Evolutionary conservation across 2,329 filamentous ascomycete species (phyloP).

Genomic region (Fusarium sp.): DNA sequence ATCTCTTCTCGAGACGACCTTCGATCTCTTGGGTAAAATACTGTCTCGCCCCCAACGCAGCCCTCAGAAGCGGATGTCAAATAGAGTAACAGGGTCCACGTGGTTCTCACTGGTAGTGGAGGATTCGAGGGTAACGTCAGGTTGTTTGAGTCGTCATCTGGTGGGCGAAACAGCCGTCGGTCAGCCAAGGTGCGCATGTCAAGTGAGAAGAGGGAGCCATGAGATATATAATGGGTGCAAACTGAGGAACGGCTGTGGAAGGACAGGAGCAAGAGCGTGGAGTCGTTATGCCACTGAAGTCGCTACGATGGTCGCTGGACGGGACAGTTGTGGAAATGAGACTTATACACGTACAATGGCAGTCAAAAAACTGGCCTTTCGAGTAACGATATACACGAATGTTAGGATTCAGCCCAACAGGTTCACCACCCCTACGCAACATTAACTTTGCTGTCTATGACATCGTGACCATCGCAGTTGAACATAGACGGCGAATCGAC

Average conservation of each 20-base stretch:
- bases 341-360: constrained; percentile 74
- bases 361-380: constrained; percentile 88
- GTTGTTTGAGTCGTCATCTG: constrained; percentile 88
- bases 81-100: constrained; percentile 91
- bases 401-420: constrained; percentile 86
- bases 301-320: background rate
- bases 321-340: background rate
- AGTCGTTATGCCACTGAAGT: background rate
- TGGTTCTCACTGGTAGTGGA: constrained; percentile 64
- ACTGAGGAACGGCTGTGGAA: background rate
- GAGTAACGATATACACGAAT: constrained; percentile 90
- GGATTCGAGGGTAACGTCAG: constrained; percentile 61
- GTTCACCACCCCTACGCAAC: constrained; percentile 77
- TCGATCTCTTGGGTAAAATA: constrained; percentile 82
- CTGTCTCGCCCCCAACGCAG: constrained; percentile 87
- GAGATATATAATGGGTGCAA: background rate
- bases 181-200: constrained; percentile 10
- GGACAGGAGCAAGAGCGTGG: background rate
- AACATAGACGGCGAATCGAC: no score
- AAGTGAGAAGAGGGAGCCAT: background rate
- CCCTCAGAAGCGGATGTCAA: constrained; percentile 79
- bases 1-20: constrained; percentile 70
- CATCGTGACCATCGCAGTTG: background rate
- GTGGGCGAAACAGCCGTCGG: background rate
- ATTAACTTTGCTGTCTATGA: constrained; percentile 24